These are phyloP conservation scores for Verruconis gallopava DNA, from an alignment of 2,329 filamentous ascomycete genomes.

Conservation along the genomic window DNA sequence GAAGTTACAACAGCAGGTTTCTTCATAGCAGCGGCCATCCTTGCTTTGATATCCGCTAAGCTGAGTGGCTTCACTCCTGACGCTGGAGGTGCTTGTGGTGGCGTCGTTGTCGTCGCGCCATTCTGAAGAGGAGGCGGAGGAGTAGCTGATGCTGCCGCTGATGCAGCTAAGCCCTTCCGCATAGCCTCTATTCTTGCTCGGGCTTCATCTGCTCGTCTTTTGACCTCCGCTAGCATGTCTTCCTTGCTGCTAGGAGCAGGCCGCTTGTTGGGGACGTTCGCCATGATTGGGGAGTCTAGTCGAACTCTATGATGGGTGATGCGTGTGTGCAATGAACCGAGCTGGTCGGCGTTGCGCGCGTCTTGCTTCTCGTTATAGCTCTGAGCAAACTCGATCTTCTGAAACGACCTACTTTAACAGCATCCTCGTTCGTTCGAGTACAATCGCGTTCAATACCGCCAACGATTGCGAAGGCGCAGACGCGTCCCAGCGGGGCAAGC, in stretches of 20 bases:
- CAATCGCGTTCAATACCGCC: no score
- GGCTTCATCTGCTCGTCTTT: slow-evolving; percentile 15
- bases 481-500: no score
- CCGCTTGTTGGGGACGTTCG: slow-evolving; percentile 10
- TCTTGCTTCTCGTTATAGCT: neutral
- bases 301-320: no score
- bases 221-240: slow-evolving; percentile 16
- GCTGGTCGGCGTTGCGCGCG: neutral
- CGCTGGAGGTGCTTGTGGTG: slow-evolving; percentile 2
- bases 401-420: neutral
- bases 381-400: neutral
- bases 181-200: neutral
- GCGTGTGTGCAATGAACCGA: no score
- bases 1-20: slow-evolving; percentile 13
- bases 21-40: slow-evolving; percentile 16
- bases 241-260: slow-evolving; percentile 4
- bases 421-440: no score
- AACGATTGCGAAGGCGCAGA: no score
- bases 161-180: neutral
- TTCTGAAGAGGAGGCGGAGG: slow-evolving; percentile 5
- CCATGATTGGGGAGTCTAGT: no score
- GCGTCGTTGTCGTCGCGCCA: slow-evolving; percentile 1
- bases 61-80: neutral
- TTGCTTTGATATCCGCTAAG: slow-evolving; percentile 17
- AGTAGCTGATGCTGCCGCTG: neutral